phyloP scores from a whole-genome alignment of 306 rosid genomes.

The Senna tora region DNA sequence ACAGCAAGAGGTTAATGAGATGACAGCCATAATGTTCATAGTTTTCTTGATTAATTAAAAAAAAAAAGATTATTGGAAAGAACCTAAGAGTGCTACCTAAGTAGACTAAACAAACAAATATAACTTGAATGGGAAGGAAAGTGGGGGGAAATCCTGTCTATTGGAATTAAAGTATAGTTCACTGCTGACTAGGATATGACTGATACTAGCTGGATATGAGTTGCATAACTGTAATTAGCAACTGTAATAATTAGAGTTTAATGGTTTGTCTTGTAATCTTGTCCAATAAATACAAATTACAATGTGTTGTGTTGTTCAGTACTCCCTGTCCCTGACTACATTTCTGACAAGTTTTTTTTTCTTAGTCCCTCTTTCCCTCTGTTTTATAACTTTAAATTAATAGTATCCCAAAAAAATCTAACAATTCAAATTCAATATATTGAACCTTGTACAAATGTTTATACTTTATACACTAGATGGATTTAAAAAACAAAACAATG shows the following conservation, averaged over 20 bases:
- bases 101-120: neutral
- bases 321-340: too few relatives aligned
- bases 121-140: neutral
- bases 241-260: too few relatives aligned
- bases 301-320: too few relatives aligned
- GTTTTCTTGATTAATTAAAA: slow-evolving; percentile 5
- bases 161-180: too few relatives aligned
- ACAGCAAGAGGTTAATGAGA: slow-evolving; percentile 7
- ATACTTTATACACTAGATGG: neutral
- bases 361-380: too few relatives aligned
- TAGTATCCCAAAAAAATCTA: neutral
- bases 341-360: too few relatives aligned
- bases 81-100: neutral
- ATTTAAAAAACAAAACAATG: neutral
- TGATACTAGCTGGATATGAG: too few relatives aligned
- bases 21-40: slow-evolving; percentile 22
- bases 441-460: neutral
- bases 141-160: too few relatives aligned
- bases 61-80: neutral
- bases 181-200: too few relatives aligned
- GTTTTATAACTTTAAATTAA: neutral
- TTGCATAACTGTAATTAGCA: too few relatives aligned
- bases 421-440: neutral
- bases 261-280: too few relatives aligned
- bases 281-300: too few relatives aligned